phyloP scores from a whole-genome alignment of 176 grass and related monocot species.

The Cocos nucifera region DNA sequence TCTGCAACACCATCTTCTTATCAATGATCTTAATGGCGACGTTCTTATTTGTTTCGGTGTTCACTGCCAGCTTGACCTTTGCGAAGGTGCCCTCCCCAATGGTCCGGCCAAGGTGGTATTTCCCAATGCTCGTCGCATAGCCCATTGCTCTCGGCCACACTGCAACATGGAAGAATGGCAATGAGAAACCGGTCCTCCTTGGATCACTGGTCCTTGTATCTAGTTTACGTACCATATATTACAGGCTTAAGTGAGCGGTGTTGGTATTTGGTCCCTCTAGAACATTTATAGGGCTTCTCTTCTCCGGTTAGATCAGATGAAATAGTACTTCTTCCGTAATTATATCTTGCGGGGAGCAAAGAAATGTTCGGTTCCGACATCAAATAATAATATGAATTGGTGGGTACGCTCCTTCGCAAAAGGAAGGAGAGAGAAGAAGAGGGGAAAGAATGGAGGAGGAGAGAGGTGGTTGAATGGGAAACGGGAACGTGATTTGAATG shows the following conservation, averaged over 20 bases:
- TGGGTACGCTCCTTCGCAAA: neutral
- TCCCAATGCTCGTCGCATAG: constrained; percentile 31
- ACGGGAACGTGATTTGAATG: constrained; percentile 33
- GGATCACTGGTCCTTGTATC: too few relatives aligned
- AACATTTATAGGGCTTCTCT: too few relatives aligned
- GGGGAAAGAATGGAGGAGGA: neutral
- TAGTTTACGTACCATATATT: too few relatives aligned
- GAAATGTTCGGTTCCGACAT: too few relatives aligned
- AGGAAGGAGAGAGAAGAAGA: neutral
- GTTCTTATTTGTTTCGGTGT: constrained; percentile 28
- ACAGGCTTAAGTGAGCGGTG: too few relatives aligned
- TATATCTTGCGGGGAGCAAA: too few relatives aligned
- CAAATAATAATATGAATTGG: too few relatives aligned
- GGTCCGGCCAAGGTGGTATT: constrained; percentile 46
- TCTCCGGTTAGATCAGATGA: too few relatives aligned
- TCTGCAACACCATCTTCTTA: constrained; percentile 38
- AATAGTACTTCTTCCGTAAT: too few relatives aligned
- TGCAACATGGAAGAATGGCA: neutral
- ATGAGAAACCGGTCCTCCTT: neutral
- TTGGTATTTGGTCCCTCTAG: too few relatives aligned
- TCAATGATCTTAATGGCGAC: constrained; percentile 68
- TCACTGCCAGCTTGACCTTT: constrained; percentile 52
- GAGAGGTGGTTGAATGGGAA: constrained; percentile 33
- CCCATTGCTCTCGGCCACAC: constrained; percentile 15
- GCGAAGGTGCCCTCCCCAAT: constrained; percentile 61